Percentiles rank a stretch among this genome's conserved stretches.
These are phyloP conservation scores for Aspergillus baeticus DNA, from an alignment of 495 filamentous ascomycete species.

Conservation along the genomic window DNA sequence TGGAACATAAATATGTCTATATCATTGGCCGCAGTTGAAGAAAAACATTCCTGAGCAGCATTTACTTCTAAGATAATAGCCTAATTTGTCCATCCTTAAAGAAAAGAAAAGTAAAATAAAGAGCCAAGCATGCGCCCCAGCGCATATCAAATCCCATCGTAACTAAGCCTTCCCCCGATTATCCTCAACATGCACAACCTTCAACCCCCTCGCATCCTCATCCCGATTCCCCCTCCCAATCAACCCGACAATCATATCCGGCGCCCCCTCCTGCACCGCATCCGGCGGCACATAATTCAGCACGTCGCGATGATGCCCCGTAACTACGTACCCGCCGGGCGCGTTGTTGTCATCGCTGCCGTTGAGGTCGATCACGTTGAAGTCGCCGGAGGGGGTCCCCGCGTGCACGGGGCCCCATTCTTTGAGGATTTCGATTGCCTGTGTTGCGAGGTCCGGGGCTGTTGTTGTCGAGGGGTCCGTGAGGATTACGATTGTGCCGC, in stretches of 20 bases:
- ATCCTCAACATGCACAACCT: slow-evolving; percentile 9
- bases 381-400: slow-evolving; percentile 3
- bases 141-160: too few relatives aligned
- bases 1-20: too few relatives aligned
- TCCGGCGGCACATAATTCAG: slow-evolving; percentile 10
- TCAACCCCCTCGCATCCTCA: neutral
- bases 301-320: slow-evolving; percentile 14
- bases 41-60: too few relatives aligned
- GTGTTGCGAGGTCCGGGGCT: slow-evolving; percentile 3
- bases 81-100: too few relatives aligned
- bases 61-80: too few relatives aligned
- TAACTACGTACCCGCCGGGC: slow-evolving; percentile 2
- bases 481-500: slow-evolving; percentile 15
- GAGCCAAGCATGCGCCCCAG: too few relatives aligned
- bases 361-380: slow-evolving; percentile 1
- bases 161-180: neutral
- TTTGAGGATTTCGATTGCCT: slow-evolving; percentile 4
- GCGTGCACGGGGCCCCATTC: slow-evolving; percentile 9
- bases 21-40: too few relatives aligned
- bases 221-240: neutral
- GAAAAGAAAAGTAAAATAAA: too few relatives aligned
- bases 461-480: neutral
- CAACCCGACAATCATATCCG: neutral
- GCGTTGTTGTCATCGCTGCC: neutral
- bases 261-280: neutral